phyloP scores from a whole-genome alignment of 2,329 filamentous ascomycete species.

The Scolecobasidium constrictum region DNA sequence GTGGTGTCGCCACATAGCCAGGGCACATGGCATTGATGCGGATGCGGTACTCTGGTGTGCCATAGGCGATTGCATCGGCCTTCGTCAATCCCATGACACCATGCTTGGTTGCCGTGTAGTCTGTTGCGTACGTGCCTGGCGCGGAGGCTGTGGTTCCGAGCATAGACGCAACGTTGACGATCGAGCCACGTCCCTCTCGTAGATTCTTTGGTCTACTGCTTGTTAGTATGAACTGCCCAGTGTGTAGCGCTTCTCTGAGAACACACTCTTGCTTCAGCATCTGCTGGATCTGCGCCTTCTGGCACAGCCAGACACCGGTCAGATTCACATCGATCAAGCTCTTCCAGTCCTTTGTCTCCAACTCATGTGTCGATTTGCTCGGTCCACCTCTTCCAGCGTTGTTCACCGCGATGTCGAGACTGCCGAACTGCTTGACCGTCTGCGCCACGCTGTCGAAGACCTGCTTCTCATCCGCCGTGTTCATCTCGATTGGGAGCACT shows the following conservation, averaged over 20 bases:
- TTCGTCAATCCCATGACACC: conserved; percentile 44
- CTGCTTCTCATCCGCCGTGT: conserved; percentile 34
- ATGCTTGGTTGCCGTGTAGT: conserved; percentile 44
- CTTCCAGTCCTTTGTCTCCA: conserved; percentile 37
- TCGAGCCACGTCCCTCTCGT: conserved; percentile 34
- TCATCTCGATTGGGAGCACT: conserved; percentile 30
- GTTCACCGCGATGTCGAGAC: conserved; percentile 46
- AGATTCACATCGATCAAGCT: conserved; percentile 43
- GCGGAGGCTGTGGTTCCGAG: conserved; percentile 35
- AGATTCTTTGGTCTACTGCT: conserved; percentile 15
- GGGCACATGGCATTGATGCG: conserved; percentile 53
- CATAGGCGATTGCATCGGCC: conserved; percentile 44
- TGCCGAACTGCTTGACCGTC: conserved; percentile 36
- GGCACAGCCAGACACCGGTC: conserved; percentile 46
- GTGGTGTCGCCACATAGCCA: conserved; percentile 34
- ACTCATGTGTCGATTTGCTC: conserved; percentile 33
- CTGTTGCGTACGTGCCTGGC: conserved; percentile 27
- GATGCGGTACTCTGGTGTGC: conserved; percentile 32
- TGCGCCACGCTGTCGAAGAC: conserved; percentile 34
- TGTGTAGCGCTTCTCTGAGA: no score
- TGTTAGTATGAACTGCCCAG: no score
- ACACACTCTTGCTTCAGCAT: conserved; percentile 40
- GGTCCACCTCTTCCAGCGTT: conserved; percentile 41
- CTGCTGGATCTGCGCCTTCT: conserved; percentile 39
- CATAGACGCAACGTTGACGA: conserved; percentile 45